Evolutionary conservation across 192 early-diverging fungal genomes (phyloP).

Genomic region (Helicostylum pulchrum): DNA sequence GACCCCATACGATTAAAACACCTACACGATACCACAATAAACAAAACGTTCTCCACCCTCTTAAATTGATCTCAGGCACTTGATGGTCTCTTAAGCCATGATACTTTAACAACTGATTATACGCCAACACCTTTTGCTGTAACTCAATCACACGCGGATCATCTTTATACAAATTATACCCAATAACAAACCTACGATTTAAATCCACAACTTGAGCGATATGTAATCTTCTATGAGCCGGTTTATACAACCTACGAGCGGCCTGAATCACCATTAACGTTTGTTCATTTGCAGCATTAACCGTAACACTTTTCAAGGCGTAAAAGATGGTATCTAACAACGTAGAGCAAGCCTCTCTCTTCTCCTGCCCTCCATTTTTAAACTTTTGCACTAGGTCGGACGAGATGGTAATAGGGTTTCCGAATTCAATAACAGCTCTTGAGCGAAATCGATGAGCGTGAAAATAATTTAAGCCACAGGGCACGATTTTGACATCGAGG

Average conservation of each 20-base stretch:
- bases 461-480: slow-evolving; percentile 89
- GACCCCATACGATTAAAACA: slow-evolving; percentile 69
- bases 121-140: slow-evolving; percentile 70
- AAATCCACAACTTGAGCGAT: slow-evolving; percentile 87
- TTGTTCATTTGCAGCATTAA: slow-evolving; percentile 91
- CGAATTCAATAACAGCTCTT: slow-evolving; percentile 97
- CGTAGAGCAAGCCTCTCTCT: slow-evolving; percentile 77
- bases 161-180: slow-evolving; percentile 79
- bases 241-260: slow-evolving; percentile 89
- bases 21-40: slow-evolving; percentile 68
- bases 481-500: slow-evolving; percentile 90
- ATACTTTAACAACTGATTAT: slow-evolving; percentile 86
- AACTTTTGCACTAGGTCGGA: slow-evolving; percentile 80
- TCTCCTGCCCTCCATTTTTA: slow-evolving; percentile 74
- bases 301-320: slow-evolving; percentile 81
- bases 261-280: slow-evolving; percentile 94
- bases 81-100: slow-evolving; percentile 98
- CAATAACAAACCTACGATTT: slow-evolving; percentile 84
- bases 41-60: slow-evolving; percentile 62
- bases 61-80: slow-evolving; percentile 77
- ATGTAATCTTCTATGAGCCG: slow-evolving; percentile 77
- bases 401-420: slow-evolving; percentile 80
- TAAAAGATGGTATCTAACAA: slow-evolving; percentile 78
- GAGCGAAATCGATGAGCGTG: slow-evolving; percentile 93
- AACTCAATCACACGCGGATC: slow-evolving; percentile 78